phyloP scores from a whole-genome alignment of 768 basidiomycete species.

The Hemileccinum rubropunctum region DNA sequence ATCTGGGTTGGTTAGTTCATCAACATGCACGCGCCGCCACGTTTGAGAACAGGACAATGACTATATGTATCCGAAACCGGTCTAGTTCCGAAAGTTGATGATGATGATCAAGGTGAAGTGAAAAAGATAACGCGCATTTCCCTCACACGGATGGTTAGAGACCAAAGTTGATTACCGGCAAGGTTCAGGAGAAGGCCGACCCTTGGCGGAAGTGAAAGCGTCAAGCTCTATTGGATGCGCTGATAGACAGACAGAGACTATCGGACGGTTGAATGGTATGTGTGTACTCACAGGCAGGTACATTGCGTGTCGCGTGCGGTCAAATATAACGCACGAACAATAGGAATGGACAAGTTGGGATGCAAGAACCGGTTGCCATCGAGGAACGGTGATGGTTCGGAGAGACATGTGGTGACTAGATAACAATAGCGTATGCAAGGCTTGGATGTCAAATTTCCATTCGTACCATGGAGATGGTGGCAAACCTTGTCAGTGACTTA shows the following conservation, averaged over 20 bases:
- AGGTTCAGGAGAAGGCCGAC: conserved; percentile 10
- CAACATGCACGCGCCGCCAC: conserved; percentile 13
- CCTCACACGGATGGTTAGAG: conserved; percentile 12
- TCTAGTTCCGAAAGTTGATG: conserved; percentile 29
- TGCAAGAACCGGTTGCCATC: conserved; percentile 13
- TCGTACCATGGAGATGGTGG: conserved; percentile 29
- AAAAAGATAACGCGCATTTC: conserved; percentile 18
- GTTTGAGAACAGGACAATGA: conserved; percentile 29
- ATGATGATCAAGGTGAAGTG: conserved; percentile 8
- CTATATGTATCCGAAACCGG: conserved; percentile 35
- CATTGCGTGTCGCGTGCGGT: not conserved
- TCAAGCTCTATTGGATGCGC: conserved; percentile 5
- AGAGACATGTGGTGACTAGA: conserved; percentile 6
- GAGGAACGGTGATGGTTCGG: not conserved
- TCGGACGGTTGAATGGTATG: not conserved
- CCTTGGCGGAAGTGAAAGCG: conserved; percentile 15
- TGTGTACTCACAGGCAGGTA: conserved; percentile 13
- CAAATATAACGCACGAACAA: conserved; percentile 21
- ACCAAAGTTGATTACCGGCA: conserved; percentile 2
- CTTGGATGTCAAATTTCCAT: conserved; percentile 15
- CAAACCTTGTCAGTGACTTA: conserved; percentile 28
- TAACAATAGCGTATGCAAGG: conserved; percentile 19
- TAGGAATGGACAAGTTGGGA: conserved; percentile 22
- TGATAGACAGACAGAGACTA: conserved; percentile 1
- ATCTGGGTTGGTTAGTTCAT: conserved; percentile 16